Evolutionary conservation across 768 basidiomycete genomes (phyloP).

Genomic region (Lentinula lateritia): DNA sequence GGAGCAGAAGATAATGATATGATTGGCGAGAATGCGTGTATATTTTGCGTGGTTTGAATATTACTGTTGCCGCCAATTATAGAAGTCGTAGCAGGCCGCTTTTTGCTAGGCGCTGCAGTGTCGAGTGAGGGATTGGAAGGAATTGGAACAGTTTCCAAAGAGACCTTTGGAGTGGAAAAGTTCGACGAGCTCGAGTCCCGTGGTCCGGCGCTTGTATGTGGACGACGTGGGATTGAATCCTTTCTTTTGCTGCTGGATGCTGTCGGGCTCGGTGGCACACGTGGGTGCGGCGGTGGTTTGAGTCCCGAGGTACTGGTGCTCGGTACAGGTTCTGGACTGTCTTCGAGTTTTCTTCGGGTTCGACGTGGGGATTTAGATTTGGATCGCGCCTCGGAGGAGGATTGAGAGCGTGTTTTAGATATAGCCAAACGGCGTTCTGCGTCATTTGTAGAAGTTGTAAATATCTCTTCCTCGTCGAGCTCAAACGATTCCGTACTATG

Average conservation of each 20-base stretch:
- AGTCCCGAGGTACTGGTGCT: neutral
- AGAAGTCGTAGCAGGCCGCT: neutral
- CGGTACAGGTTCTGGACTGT: constrained; percentile 2
- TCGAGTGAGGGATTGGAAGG: neutral
- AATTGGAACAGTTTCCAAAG: neutral
- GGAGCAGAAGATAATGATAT: neutral
- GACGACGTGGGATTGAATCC: constrained; percentile 37
- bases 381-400: constrained; percentile 13
- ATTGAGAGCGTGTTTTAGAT: constrained; percentile 48
- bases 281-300: neutral
- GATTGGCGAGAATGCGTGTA: constrained; percentile 2
- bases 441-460: constrained; percentile 65
- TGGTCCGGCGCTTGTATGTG: constrained; percentile 73
- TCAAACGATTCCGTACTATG: constrained; percentile 64
- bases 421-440: constrained; percentile 61
- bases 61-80: neutral
- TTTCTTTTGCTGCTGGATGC: constrained; percentile 16
- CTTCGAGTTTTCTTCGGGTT: constrained; percentile 8
- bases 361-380: constrained; percentile 13
- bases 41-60: neutral
- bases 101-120: neutral
- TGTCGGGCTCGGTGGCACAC: neutral
- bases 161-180: constrained; percentile 14
- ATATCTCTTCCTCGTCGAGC: constrained; percentile 62
- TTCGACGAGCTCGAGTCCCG: constrained; percentile 42